Percentiles rank a stretch among this genome's conserved stretches.
Evolutionary conservation across 1,284 basidiomycete genomes (phyloP).

Genomic region (Exobasidium cylindrosporum): DNA sequence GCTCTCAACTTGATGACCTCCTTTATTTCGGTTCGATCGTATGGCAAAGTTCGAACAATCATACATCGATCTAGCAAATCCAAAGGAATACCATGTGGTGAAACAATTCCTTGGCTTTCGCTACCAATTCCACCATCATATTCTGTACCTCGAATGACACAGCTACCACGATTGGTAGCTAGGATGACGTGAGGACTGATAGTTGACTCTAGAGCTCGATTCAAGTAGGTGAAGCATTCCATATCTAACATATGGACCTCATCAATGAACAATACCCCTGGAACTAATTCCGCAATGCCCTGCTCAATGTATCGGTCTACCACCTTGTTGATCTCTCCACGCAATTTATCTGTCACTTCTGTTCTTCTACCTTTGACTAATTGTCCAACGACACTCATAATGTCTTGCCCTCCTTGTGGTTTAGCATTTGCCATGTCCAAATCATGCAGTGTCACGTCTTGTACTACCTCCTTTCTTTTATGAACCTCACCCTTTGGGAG

Average conservation of each 20-base stretch:
- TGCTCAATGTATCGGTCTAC: slow-evolving; percentile 97
- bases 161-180: slow-evolving; percentile 90
- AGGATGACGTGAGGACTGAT: slow-evolving; percentile 97
- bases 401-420: slow-evolving; percentile 90
- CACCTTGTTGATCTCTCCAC: slow-evolving; percentile 95
- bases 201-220: slow-evolving; percentile 88
- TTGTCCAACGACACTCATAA: slow-evolving; percentile 98
- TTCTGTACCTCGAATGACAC: slow-evolving; percentile 83
- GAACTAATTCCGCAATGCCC: slow-evolving; percentile 94
- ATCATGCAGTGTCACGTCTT: slow-evolving; percentile 94
- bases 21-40: slow-evolving; percentile 78
- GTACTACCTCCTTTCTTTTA: slow-evolving; percentile 94
- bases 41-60: slow-evolving; percentile 88
- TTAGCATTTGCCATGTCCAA: slow-evolving; percentile 94
- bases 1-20: slow-evolving; percentile 83
- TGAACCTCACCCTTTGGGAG: slow-evolving; percentile 97
- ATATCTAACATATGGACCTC: slow-evolving; percentile 99
- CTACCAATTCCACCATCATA: slow-evolving; percentile 50
- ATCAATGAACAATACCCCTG: slow-evolving; percentile 96
- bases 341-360: slow-evolving; percentile 93
- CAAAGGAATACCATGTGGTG: slow-evolving; percentile 89
- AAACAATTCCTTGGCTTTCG: slow-evolving; percentile 67
- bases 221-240: slow-evolving; percentile 98
- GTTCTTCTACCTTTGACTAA: slow-evolving; percentile 90
- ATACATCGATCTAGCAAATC: slow-evolving; percentile 94